Base-by-base conservation (phyloP, 495 filamentous ascomycete genomes). In the Neurospora sp. region DNA sequence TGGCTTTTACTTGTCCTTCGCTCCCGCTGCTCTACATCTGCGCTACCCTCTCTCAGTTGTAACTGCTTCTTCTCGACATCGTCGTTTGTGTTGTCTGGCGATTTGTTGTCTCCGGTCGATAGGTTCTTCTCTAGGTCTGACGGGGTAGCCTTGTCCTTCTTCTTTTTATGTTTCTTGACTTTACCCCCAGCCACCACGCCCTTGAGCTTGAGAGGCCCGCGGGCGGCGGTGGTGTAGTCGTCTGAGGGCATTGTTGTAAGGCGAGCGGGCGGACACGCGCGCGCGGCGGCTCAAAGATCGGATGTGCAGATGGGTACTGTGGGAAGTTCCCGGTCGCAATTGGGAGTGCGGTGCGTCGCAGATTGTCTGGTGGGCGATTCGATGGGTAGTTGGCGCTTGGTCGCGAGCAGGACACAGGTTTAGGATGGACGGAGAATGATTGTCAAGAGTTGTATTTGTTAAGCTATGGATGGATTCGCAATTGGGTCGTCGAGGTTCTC, bases 191-290 rank as follows among this genome's bases (percentile, higher is more conserved):
- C 53, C 85, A 77, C 88, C 14, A 81, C 84, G 76, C 93, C 92
- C 82, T 97, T 97, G 61, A 97, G 88, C 78, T 93, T 94, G 59
- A 96, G 89, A 37, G 88, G 88, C 73, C 91, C 91, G 71, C 89
- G 86, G 74, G 86, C 83, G 68, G 86, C 82, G 75, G 90, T 83
- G n/a, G 83, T 74, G 85, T 95, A 96, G 61, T 94, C 92, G 77
- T 92, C 89, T 71, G 85, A 81, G 37, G 86, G 84, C 88, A 89
- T 91, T 38, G 72, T 73, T 53, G n/a, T 53, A 1, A 20, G n/a
- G 14, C 39, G 0, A 4, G n/a, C n/a, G 44, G 20, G 10, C 46
- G 46, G 10, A 48, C 46, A 0, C 38, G n/a, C 20, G 39, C 16
- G 39, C 31, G 39, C 39, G 14, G 72, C 31, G 41, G 59, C 5